Base-by-base conservation (phyloP, 225 moss, liverwort and hornwort genomes). In the Sphagnum tenellum region DNA sequence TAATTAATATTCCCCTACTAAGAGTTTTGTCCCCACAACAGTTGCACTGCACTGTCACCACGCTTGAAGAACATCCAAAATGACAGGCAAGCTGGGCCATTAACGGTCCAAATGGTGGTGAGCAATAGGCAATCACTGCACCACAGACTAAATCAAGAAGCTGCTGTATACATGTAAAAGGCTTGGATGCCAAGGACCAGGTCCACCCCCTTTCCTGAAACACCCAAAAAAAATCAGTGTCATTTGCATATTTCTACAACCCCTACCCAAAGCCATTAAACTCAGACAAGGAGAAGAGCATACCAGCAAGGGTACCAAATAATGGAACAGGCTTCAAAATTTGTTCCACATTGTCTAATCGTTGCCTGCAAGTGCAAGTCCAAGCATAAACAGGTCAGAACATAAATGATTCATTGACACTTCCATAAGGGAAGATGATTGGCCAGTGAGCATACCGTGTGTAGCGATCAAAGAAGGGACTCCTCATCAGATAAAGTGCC, bases 101-200 rank as follows among this genome's bases (percentile, higher is more conserved):
- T 29, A 1, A 29, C 29, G 29, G 29, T 29, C 29, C 29, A 29
- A 29, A 29, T 29, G 29, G 29, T 29, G 29, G 29, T 29, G 29
- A 29, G 29, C 29, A 29, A 29, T 29, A 29, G 29, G 29, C 29
- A 29, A 29, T 29, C 29, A 29, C 29, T 29, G 29, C 29, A 29
- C 29, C 3, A 71, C 14, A 29, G 5, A 50, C 64, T 63, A 46
- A 9, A 49, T 92, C 76, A 96, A 53, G 96, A 96, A 44, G 86
- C 96, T 47, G 92, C 79, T 68, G 96, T 96, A 67, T 92, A 96
- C 4, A 88, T 79, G 73, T 92, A 92, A 72, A 89, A 81, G n/a
- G 86, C 88, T 89, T 96, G 96, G 9, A 92, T 79, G 10, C 84
- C 89, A 67, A 82, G 77, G 54, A 96, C 75, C 3, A 96, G 78